phyloP scores from a whole-genome alignment of 1,284 basidiomycete genomes.

The Chiua sp. region DNA sequence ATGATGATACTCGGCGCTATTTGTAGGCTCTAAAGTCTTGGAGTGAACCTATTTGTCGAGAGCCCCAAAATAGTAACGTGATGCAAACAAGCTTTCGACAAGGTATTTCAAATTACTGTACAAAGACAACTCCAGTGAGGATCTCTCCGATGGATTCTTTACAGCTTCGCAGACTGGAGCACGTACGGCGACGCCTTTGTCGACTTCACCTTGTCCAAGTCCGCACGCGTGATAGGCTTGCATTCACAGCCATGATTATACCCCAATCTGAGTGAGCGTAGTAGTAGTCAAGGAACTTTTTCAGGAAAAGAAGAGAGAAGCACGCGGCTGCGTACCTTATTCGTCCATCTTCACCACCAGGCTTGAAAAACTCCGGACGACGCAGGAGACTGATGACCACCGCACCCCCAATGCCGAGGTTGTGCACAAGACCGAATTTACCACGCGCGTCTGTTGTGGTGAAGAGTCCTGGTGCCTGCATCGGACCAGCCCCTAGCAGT shows the following conservation, averaged over 20 bases:
- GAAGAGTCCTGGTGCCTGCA: constrained; percentile 80
- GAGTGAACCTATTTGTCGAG: too few species aligned
- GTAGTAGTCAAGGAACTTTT: too few species aligned
- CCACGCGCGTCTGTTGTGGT: constrained; percentile 66
- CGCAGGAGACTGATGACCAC: constrained; percentile 76
- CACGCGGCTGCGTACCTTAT: constrained; percentile 51
- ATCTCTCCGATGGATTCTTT: constrained; percentile 1
- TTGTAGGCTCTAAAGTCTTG: too few species aligned
- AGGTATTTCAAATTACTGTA: too few species aligned
- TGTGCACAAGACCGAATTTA: constrained; percentile 84
- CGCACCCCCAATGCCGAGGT: constrained; percentile 82
- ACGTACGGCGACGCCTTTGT: constrained; percentile 53
- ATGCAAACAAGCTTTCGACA: too few species aligned
- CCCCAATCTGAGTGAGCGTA: too few species aligned
- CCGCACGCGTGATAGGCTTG: constrained; percentile 60
- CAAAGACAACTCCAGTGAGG: too few species aligned
- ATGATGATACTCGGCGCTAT: too few species aligned
- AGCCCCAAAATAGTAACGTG: too few species aligned
- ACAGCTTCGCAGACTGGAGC: constrained; percentile 44
- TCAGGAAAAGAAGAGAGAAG: too few species aligned
- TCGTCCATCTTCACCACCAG: constrained; percentile 67
- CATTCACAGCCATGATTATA: constrained; percentile 81
- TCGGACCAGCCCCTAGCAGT: constrained; percentile 72
- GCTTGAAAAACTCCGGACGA: constrained; percentile 73
- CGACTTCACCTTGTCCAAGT: constrained; percentile 79